phyloP scores from a whole-genome alignment of 75 land plant genomes.

The Sequoia sempervirens region DNA sequence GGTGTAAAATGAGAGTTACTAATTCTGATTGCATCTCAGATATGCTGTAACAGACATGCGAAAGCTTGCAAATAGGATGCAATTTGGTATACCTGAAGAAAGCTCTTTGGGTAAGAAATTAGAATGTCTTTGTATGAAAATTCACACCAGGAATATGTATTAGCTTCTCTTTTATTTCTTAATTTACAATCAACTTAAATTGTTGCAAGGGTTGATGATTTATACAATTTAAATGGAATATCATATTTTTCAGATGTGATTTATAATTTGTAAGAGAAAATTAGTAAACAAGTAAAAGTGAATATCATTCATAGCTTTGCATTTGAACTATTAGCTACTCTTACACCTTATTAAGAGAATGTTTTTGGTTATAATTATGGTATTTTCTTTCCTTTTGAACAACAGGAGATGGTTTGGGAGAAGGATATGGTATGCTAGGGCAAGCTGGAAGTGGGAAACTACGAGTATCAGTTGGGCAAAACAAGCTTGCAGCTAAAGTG shows the following conservation, averaged over 20 bases:
- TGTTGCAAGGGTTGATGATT: background rate
- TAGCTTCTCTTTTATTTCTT: background rate
- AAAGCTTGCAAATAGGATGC: slow-evolving; percentile 91
- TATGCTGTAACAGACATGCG: slow-evolving; percentile 85
- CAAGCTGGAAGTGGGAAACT: slow-evolving; percentile 96
- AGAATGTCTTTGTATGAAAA: background rate
- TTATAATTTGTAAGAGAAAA: background rate
- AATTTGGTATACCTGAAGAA: slow-evolving; percentile 89
- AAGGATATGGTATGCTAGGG: slow-evolving; percentile 99
- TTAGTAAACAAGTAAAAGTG: too few relatives aligned
- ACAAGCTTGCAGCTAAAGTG: slow-evolving; percentile 89
- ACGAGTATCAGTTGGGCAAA: slow-evolving; percentile 81
- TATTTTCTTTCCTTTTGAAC: background rate
- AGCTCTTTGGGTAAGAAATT: slow-evolving; percentile 69
- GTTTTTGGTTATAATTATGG: background rate
- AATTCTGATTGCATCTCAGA: slow-evolving; percentile 26
- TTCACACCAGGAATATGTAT: too few relatives aligned
- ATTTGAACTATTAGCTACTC: background rate
- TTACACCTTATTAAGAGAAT: background rate
- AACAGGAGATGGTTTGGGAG: slow-evolving; percentile 95
- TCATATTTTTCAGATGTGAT: background rate
- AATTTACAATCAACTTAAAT: background rate
- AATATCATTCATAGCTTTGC: background rate
- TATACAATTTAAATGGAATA: too few relatives aligned
- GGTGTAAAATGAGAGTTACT: background rate